Evolutionary conservation across 2,329 filamentous ascomycete genomes (phyloP), one percentile per base, ranked within the genome.

Genomic region (Beauveria medogensis): DNA sequence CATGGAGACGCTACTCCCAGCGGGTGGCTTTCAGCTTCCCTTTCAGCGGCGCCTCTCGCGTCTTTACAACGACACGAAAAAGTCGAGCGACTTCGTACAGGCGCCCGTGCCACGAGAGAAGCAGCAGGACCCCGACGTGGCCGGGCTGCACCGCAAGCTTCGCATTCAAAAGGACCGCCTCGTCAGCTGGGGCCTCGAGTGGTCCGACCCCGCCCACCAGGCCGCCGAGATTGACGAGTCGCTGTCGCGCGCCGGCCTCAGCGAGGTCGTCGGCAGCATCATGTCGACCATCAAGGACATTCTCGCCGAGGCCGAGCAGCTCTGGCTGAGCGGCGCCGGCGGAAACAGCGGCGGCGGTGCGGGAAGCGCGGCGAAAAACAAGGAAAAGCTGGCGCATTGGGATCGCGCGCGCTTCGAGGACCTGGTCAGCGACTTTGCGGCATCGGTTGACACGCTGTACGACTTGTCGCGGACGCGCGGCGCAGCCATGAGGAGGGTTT

Each of bases 261-360:
- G 87, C 62, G 89, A 92, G 70, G 83, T 90, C 1, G 89, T 92
- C 57, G 85, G 85, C 62, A 91, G 88, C 70, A 89, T 92, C 67
- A 85, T 93, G 80, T 84, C 83, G 18, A 92, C 88, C 55, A 91
- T 92, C 70, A 90, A 91, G 69, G 89, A 91, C 67, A 90, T 90
- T 55, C 76, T 91, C 50, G 87, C 88, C 61, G 89, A 92, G 72
- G 87, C 87, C 2, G 89, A 92, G 69, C 82, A 84, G 6, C 80
- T 92, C 62, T 89, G 88, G 82, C 77, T 82, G 62, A 84, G 80
- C 68, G 85, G 82, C 12, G 83, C 81, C 67, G 75, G 79, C 20
- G 63, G 71, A 68, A 75, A 75, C 61, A 69, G 73, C 30, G 72
- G 69, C 20, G 72, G 75, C 58, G 69, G 73, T 28, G 71, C 69